Evolutionary conservation across 345 rosid species (phyloP).

Genomic region (Citrus cavaleriei): DNA sequence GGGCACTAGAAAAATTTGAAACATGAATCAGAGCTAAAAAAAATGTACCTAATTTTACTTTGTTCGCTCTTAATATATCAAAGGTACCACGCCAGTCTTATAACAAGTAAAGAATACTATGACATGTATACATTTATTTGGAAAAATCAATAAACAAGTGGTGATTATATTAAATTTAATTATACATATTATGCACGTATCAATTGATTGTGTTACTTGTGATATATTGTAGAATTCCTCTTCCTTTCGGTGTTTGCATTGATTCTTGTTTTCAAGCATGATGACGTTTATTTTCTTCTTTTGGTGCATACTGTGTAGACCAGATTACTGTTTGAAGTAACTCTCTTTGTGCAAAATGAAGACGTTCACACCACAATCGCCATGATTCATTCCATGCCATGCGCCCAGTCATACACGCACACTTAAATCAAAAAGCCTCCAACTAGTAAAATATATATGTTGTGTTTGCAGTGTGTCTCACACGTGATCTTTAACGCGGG

Average conservation of each 20-base stretch:
- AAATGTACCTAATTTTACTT: not conserved
- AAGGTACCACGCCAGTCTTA: rapidly evolving
- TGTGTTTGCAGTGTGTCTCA: constrained; percentile 1
- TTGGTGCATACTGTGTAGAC: not conserved
- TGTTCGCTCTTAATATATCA: too few relatives aligned
- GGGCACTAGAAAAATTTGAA: not conserved
- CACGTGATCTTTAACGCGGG: constrained; percentile 18
- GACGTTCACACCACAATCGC: constrained; percentile 26
- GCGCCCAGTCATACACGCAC: constrained; percentile 18
- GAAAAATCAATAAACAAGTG: too few relatives aligned
- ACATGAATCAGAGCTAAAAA: not conserved
- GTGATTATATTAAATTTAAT: too few relatives aligned
- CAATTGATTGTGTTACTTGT: too few relatives aligned
- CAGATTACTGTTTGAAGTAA: not conserved
- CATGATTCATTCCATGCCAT: constrained; percentile 21
- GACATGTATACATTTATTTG: too few relatives aligned
- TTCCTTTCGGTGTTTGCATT: not conserved
- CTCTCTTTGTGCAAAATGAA: not conserved
- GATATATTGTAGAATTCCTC: too few relatives aligned
- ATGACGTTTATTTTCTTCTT: not conserved
- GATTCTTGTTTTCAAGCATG: too few relatives aligned
- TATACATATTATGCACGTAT: too few relatives aligned
- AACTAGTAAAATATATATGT: constrained; percentile 1
- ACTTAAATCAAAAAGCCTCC: not conserved
- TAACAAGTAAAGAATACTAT: too few relatives aligned